phyloP scores from a whole-genome alignment of 1,284 basidiomycete genomes.

The Cryptococcus sp. region DNA sequence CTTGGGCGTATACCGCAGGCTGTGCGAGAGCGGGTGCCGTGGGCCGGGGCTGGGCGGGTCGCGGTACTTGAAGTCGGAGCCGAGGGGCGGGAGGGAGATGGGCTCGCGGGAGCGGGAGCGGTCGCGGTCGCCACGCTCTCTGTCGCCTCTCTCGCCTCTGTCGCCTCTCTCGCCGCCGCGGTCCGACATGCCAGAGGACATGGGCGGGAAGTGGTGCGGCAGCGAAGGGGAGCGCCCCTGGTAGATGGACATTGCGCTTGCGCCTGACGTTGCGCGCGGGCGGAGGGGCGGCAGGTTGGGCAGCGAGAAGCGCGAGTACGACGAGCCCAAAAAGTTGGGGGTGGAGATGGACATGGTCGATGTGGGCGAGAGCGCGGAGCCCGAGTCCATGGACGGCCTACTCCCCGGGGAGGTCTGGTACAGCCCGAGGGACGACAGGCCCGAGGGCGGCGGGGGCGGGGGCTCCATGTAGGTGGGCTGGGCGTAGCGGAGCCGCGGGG shows the following conservation, averaged over 20 bases:
- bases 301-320: constrained; percentile 6
- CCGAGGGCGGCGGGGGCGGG: constrained; percentile 1
- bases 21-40: background rate
- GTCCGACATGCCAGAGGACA: constrained; percentile 4
- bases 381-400: constrained; percentile 12
- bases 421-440: constrained; percentile 9
- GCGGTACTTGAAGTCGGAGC: constrained; percentile 6
- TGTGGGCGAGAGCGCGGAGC: constrained; percentile 11
- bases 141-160: no score
- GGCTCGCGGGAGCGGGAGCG: constrained; percentile 4
- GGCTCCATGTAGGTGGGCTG: constrained; percentile 7
- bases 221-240: constrained; percentile 13
- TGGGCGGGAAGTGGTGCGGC: constrained; percentile 4
- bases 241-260: constrained; percentile 8
- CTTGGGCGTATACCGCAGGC: constrained; percentile 6
- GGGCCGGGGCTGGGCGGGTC: background rate
- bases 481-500: constrained; percentile 4
- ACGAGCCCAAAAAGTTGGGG: constrained; percentile 6
- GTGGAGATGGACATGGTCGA: constrained; percentile 19
- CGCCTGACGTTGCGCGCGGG: constrained; percentile 17
- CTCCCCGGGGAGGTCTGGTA: constrained; percentile 16
- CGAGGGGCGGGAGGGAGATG: constrained; percentile 9
- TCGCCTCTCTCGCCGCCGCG: background rate
- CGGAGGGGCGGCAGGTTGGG: constrained; percentile 26
- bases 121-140: no score